Evolutionary conservation across 352 stramenopile species (phyloP), one percentile per base, ranked within the genome.

Genomic region (Phytophthora constricta): DNA sequence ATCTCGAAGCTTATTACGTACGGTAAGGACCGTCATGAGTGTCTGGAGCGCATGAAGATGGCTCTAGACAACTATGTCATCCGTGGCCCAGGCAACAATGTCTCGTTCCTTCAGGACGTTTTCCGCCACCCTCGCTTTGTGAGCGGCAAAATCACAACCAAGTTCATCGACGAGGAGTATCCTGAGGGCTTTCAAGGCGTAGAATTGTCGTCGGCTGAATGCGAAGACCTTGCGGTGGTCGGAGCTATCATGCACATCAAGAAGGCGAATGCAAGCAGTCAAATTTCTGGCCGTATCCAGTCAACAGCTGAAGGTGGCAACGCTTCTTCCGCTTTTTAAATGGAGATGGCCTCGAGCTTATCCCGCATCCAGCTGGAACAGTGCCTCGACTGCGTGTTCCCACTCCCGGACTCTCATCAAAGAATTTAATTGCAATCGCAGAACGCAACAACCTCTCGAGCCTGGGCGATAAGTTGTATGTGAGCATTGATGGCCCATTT

Each of bases 121-220:
- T 90, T 92, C 60, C 82, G 95, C 11, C 92, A 98, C 73, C 76
- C 80, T 27, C 84, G 83, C 65, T 99, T 99, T 70, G 72, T 86
- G 22, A 84, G 70, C 20, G 97, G 97, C 50, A 89, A 98, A 19
- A 98, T 98, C 68, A 98, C 96, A n/a, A 99, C 97, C 48, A 96
- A 97, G 46, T 99, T 99, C 68, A 98, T 99, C 60, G 85, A 80
- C 5, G 83, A 97, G 53, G 91, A 99, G 71, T 99, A 99, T 68
- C 96, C 97, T 0, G 92, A 98, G 20, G 96, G 96, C 28, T 99
- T 98, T 70, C 54, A 82, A 0, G 95, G 92, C 39, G 92, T 97
- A 1, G 53, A 88, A 54, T 70, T 98, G 26, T 80, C 74, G 1
- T 14, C 59, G 0, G 52, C 60, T 19, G 86, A 98, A 61, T 80